Conservation (phyloP, 441 rosid genomes). For the Sinapis alba region DNA sequence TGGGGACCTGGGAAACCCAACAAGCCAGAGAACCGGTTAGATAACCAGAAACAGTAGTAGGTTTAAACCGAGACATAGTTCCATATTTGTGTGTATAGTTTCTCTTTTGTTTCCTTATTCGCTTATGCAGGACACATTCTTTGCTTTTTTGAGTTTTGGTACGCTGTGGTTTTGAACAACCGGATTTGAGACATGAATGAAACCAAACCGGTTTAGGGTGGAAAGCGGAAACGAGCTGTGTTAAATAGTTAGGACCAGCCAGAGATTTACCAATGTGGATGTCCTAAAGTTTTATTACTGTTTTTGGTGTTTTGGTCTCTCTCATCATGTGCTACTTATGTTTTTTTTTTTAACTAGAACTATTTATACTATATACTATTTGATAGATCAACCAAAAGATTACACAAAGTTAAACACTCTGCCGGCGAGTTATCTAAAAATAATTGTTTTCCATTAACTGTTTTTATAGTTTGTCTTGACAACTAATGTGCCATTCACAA, state of each 20-base stretch:
- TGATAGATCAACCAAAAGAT: too few relatives aligned
- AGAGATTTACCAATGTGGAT: too few relatives aligned
- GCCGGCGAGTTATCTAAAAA: too few relatives aligned
- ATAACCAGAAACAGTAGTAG: slow-evolving; percentile 17
- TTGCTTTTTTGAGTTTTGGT: slow-evolving; percentile 13
- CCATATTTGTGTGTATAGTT: slow-evolving; percentile 4
- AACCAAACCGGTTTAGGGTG: slow-evolving; percentile 17
- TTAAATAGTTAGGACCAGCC: neutral
- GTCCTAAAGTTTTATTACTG: too few relatives aligned
- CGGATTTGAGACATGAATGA: slow-evolving; percentile 15
- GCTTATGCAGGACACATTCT: neutral
- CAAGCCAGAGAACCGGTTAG: slow-evolving; percentile 21
- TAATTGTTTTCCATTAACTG: too few relatives aligned
- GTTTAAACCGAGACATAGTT: slow-evolving; percentile 5
- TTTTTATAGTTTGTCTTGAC: too few relatives aligned
- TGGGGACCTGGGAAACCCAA: slow-evolving; percentile 65
- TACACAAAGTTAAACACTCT: too few relatives aligned
- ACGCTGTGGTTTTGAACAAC: slow-evolving; percentile 14
- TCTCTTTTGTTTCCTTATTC: neutral
- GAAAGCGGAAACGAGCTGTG: neutral
- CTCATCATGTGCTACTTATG: too few relatives aligned
- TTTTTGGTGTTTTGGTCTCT: too few relatives aligned
- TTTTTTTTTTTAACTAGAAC: too few relatives aligned
- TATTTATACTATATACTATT: too few relatives aligned
- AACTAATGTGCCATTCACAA: too few relatives aligned